Evolutionary conservation across 768 basidiomycete species (phyloP).

Genomic region (Boletus rubescentipes): DNA sequence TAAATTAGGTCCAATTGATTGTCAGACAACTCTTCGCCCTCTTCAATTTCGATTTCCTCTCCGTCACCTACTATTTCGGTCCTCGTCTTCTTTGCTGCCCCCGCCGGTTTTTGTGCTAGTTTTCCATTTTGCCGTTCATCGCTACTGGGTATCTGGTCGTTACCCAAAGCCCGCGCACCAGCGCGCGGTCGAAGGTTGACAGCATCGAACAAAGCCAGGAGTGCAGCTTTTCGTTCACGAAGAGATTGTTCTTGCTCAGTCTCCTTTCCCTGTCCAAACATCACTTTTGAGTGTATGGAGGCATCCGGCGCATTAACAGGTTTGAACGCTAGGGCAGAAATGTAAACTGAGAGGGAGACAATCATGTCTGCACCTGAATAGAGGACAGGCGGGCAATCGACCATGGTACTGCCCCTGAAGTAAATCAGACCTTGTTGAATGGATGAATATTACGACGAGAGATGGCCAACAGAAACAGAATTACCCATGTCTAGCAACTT

Average conservation of each 20-base stretch:
- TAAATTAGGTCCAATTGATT: constrained; percentile 84
- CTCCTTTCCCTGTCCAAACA: constrained; percentile 78
- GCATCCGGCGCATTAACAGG: constrained; percentile 37
- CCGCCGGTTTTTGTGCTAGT: constrained; percentile 35
- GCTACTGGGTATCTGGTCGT: constrained; percentile 29
- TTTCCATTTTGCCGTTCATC: constrained; percentile 42
- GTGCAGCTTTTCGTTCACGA: constrained; percentile 74
- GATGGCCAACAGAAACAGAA: neutral
- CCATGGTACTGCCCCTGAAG: constrained; percentile 66
- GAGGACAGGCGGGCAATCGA: constrained; percentile 72
- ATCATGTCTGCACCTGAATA: constrained; percentile 77
- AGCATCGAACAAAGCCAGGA: constrained; percentile 70
- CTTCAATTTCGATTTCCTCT: constrained; percentile 82
- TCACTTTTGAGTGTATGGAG: constrained; percentile 27
- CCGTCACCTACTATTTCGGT: constrained; percentile 78
- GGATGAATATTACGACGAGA: neutral
- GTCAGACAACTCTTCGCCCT: constrained; percentile 77
- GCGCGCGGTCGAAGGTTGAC: constrained; percentile 67
- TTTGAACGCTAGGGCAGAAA: constrained; percentile 68
- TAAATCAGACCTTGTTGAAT: constrained; percentile 54
- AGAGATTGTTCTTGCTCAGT: constrained; percentile 77
- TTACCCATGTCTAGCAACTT: constrained; percentile 70
- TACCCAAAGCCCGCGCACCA: constrained; percentile 36
- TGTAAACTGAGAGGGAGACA: constrained; percentile 70
- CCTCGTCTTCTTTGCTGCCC: constrained; percentile 40